Evolutionary conservation across 768 basidiomycete genomes (phyloP).

Genomic region (Boletus edulis): DNA sequence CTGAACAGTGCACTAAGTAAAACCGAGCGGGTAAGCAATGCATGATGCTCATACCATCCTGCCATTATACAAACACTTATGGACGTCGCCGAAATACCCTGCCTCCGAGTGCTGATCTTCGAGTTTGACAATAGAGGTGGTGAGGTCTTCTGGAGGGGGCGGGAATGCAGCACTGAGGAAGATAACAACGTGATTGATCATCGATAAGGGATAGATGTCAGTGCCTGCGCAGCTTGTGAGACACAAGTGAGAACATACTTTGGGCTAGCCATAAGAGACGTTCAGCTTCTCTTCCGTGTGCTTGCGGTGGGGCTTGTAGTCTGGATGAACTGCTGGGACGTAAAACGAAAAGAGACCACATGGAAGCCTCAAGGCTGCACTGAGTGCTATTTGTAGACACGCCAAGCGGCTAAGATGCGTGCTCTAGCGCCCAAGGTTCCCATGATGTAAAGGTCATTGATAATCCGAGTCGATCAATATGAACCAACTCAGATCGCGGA

Average conservation of each 20-base stretch:
- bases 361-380: background rate
- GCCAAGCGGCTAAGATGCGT: too few species aligned
- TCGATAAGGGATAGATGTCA: background rate
- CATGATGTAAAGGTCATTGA: too few species aligned
- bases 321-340: background rate
- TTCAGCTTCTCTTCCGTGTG: too few species aligned
- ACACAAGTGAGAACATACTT: too few species aligned
- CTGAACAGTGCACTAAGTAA: background rate
- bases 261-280: too few species aligned
- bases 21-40: background rate
- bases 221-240: background rate
- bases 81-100: background rate
- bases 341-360: background rate
- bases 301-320: too few species aligned
- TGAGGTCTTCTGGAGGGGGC: background rate
- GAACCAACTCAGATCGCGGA: too few species aligned
- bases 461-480: too few species aligned
- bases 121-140: background rate
- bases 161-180: background rate
- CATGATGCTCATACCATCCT: background rate
- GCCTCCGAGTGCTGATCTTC: background rate
- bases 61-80: background rate
- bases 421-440: too few species aligned
- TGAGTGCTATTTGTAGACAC: conserved; percentile 1
- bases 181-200: background rate